Base-by-base conservation (phyloP, 306 rosid genomes). In the Vigna nakashimae region DNA sequence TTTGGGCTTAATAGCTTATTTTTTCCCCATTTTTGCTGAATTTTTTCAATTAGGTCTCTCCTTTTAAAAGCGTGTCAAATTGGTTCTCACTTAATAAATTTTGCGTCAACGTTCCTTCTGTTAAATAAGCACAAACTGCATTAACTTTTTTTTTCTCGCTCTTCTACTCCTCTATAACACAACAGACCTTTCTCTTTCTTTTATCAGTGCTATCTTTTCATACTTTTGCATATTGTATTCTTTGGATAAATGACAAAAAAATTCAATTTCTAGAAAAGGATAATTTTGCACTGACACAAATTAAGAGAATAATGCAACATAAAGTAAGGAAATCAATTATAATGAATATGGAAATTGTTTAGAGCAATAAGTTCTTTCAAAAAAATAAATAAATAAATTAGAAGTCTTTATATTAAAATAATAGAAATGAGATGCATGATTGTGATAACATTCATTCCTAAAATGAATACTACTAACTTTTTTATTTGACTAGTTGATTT, bases 171-270 rank as follows among this genome's bases (percentile, higher is more conserved):
- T 20, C 22, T 20, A 0, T 20, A 20, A 20, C 22, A 20, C 1
- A 20, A 20, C 22, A 20, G 0, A 20, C 22, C 1, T 20, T 20
- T 20, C 22, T 20, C 22, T 20, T 20, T 20, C 22, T 20, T 20
- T 20, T 20, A 20, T 20, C 22, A 20, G 22, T 20, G 22, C 1
- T 20, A 20, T 20, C 22, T 20, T 20, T 20, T 20, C 22, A 20
- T 20, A 20, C 22, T 20, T 90, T 93, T 15, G 98, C 98, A 71
- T 88, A 91, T 78, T 90, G 96, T 83, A 93, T 93, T 88, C 90
- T 90, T 97, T 93, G 88, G 60, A 77, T 60, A 56, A 38, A 76
- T 58, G 64, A 77, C 38, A 57, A 46, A 22, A 42, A 16, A 77
- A 69, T 46, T 84, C 65, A 81, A 46, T 76, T 62, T 75, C 43